phyloP scores from a whole-genome alignment of 2,329 filamentous ascomycete species.

The Trichoderma citrinoviride region DNA sequence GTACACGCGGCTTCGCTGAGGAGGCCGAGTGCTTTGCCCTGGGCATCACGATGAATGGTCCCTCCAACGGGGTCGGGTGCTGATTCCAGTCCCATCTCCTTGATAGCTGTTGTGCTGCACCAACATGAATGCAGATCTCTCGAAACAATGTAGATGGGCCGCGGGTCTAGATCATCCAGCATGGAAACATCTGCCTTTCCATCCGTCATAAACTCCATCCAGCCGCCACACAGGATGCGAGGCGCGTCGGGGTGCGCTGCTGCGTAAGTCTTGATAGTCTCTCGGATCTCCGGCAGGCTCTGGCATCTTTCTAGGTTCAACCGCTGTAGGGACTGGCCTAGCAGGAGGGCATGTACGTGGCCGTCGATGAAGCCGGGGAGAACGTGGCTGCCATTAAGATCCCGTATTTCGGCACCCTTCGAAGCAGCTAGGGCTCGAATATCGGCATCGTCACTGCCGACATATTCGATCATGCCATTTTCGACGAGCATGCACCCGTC shows the following conservation, averaged over 20 bases:
- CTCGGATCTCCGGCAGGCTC: conserved; percentile 8
- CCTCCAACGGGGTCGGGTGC: conserved; percentile 11
- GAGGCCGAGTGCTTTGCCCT: not conserved
- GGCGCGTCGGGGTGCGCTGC: not conserved
- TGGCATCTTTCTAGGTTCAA: conserved; percentile 3
- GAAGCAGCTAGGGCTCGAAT: not conserved
- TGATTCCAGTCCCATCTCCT: conserved; percentile 5
- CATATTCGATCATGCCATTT: conserved; percentile 10
- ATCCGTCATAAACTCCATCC: conserved; percentile 15
- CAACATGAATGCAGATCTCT: conserved; percentile 11
- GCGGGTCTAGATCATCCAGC: conserved; percentile 3
- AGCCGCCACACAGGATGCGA: conserved; percentile 16
- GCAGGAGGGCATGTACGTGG: conserved; percentile 11
- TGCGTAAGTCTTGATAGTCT: not conserved
- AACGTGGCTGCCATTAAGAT: conserved; percentile 4
- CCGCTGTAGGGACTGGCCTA: conserved; percentile 3
- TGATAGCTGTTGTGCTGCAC: conserved; percentile 10
- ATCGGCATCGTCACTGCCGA: not conserved
- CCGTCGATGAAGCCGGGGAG: conserved; percentile 13
- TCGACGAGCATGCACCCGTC: conserved; percentile 12
- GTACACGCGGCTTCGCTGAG: conserved; percentile 6
- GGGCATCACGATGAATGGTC: conserved; percentile 9
- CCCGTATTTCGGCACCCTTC: not conserved
- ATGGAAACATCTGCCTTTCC: conserved; percentile 8
- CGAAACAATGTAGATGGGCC: conserved; percentile 8